A percentile compares a stretch with the other conserved stretches of the same genome.
Conservation (phyloP, 345 rosid genomes). For the Lepidium aucheri region DNA sequence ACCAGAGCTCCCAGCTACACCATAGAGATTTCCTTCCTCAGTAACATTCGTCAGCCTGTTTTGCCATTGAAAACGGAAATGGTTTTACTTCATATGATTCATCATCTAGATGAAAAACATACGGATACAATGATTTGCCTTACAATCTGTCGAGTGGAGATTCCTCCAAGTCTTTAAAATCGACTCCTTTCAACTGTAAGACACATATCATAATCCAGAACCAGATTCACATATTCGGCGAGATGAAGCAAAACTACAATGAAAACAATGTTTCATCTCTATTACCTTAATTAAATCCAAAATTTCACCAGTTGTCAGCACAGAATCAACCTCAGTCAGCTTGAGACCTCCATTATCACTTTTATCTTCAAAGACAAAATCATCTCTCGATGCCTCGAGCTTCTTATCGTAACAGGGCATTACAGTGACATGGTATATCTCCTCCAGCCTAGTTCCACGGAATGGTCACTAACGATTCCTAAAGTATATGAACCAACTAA, state of each 20-base stretch:
- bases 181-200: slow-evolving; percentile 65
- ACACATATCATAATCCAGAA: neutral
- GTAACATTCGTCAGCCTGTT: slow-evolving; percentile 69
- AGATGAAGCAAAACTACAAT: neutral
- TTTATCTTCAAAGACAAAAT: slow-evolving; percentile 54
- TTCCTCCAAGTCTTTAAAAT: slow-evolving; percentile 61
- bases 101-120: neutral
- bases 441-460: slow-evolving; percentile 49
- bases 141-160: slow-evolving; percentile 71
- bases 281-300: slow-evolving; percentile 75
- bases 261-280: neutral
- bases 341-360: slow-evolving; percentile 22
- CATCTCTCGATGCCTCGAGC: slow-evolving; percentile 90
- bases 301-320: slow-evolving; percentile 86
- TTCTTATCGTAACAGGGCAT: slow-evolving; percentile 99
- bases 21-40: slow-evolving; percentile 71
- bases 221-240: neutral
- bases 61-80: neutral
- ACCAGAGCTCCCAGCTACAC: slow-evolving; percentile 90
- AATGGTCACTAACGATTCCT: neutral
- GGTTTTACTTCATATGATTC: neutral
- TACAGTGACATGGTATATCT: slow-evolving; percentile 85
- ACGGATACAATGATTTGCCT: slow-evolving; percentile 13
- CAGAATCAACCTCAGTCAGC: slow-evolving; percentile 86
- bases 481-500: neutral